A percentile compares a stretch with the other conserved stretches of the same genome.
These are phyloP conservation scores for Scortechinia acanthostroma DNA, from an alignment of 2,329 filamentous ascomycete genomes.

Conservation along the genomic window DNA sequence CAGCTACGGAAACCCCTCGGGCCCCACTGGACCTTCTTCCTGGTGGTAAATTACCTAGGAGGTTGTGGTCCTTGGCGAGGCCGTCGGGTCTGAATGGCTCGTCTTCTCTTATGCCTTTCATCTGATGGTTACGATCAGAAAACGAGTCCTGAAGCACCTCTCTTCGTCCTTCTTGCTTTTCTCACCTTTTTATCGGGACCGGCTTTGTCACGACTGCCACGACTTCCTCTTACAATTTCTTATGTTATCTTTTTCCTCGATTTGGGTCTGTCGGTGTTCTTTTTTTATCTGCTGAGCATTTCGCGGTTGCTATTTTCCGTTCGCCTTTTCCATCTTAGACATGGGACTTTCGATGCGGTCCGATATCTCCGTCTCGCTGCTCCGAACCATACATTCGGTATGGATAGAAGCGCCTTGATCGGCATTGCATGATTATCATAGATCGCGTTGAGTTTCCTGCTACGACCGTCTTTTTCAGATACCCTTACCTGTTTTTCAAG, in stretches of 20 bases:
- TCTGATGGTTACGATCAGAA: constrained; percentile 1
- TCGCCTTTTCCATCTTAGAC: constrained; percentile 9
- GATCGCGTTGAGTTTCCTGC: constrained; percentile 37
- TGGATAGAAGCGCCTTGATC: constrained; percentile 17
- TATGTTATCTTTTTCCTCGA: constrained; percentile 7
- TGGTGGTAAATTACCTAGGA: constrained; percentile 34
- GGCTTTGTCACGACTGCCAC: constrained; percentile 34
- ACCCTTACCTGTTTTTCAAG: constrained; percentile 28
- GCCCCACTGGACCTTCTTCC: constrained; percentile 36
- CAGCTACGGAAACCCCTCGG: constrained; percentile 35
- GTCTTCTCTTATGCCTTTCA: not conserved
- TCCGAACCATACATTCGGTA: constrained; percentile 10
- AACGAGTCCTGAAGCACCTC: constrained; percentile 10
- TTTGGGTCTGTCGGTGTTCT: not conserved
- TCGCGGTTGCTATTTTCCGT: not conserved
- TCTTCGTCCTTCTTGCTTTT: constrained; percentile 19
- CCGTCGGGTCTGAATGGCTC: constrained; percentile 24
- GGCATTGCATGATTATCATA: constrained; percentile 27
- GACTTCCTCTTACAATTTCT: constrained; percentile 22
- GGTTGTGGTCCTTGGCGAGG: constrained; percentile 27
- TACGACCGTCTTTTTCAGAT: constrained; percentile 34
- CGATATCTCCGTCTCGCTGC: constrained; percentile 19
- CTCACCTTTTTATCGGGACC: constrained; percentile 20
- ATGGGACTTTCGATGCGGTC: constrained; percentile 26
- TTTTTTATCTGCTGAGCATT: not conserved